Evolutionary conservation across 2,329 filamentous ascomycete genomes (phyloP).

Genomic region (Penicillium capsulatum): DNA sequence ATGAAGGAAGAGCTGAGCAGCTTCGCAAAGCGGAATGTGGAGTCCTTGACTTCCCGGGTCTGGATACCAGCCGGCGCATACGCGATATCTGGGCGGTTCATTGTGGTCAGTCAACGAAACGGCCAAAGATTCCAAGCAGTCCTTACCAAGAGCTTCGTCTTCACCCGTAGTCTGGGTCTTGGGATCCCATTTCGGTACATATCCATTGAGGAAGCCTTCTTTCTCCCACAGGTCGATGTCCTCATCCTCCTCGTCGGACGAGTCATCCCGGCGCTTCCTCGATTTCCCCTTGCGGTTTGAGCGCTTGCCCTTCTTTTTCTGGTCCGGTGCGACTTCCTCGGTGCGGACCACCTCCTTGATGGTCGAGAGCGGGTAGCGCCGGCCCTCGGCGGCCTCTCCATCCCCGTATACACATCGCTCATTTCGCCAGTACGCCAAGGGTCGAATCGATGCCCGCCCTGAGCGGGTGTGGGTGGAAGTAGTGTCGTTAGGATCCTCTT

Average conservation of each 20-base stretch:
- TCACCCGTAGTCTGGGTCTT: slow-evolving; percentile 37
- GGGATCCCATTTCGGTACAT: slow-evolving; percentile 43
- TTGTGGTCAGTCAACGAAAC: slow-evolving; percentile 6
- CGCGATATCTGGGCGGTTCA: slow-evolving; percentile 50
- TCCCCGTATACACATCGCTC: slow-evolving; percentile 70
- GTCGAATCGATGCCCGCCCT: slow-evolving; percentile 72
- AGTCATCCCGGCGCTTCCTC: slow-evolving; percentile 35
- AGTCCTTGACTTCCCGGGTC: slow-evolving; percentile 56
- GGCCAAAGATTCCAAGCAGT: neutral
- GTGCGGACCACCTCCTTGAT: slow-evolving; percentile 75
- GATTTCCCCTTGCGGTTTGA: slow-evolving; percentile 32
- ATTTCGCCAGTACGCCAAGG: slow-evolving; percentile 80
- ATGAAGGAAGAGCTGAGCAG: slow-evolving; percentile 80
- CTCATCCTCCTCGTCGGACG: slow-evolving; percentile 39
- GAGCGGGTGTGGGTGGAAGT: slow-evolving; percentile 65
- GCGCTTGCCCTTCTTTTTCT: slow-evolving; percentile 35
- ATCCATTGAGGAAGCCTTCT: slow-evolving; percentile 42
- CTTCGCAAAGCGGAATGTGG: slow-evolving; percentile 83
- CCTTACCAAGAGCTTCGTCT: slow-evolving; percentile 41
- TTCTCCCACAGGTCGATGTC: slow-evolving; percentile 44
- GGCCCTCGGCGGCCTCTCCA: slow-evolving; percentile 54
- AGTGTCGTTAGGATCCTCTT: slow-evolving; percentile 50
- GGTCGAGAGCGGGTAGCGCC: slow-evolving; percentile 60
- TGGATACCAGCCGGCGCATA: slow-evolving; percentile 56
- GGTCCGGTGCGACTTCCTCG: slow-evolving; percentile 55